Evolutionary conservation across 768 basidiomycete species (phyloP).

Genomic region (Lentinula lateritia): DNA sequence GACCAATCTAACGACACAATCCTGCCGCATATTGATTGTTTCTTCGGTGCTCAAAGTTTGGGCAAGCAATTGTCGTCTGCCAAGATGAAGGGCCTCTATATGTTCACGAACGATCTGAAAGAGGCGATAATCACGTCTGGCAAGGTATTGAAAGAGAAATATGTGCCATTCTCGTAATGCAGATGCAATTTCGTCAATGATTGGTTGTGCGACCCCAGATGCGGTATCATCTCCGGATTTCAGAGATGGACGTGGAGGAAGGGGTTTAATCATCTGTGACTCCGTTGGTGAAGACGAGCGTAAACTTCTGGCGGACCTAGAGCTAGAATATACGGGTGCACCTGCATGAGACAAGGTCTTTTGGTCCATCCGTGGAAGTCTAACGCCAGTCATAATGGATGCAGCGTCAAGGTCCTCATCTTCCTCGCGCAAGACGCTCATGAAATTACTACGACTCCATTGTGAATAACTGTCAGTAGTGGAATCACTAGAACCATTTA

Average conservation of each 20-base stretch:
- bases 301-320: slow-evolving; percentile 34
- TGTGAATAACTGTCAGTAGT: slow-evolving; percentile 18
- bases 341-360: slow-evolving; percentile 68
- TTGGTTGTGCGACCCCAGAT: slow-evolving; percentile 77
- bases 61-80: slow-evolving; percentile 85
- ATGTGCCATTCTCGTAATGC: slow-evolving; percentile 95
- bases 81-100: slow-evolving; percentile 86
- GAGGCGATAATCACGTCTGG: slow-evolving; percentile 81
- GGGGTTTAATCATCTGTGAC: slow-evolving; percentile 61
- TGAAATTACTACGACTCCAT: slow-evolving; percentile 37
- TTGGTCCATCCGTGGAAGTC: slow-evolving; percentile 72
- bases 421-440: slow-evolving; percentile 61
- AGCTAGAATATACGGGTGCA: slow-evolving; percentile 62
- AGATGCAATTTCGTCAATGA: slow-evolving; percentile 96
- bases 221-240: slow-evolving; percentile 93
- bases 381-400: slow-evolving; percentile 34
- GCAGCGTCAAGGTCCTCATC: slow-evolving; percentile 38
- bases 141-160: slow-evolving; percentile 87
- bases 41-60: slow-evolving; percentile 87
- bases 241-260: slow-evolving; percentile 88
- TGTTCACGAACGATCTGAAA: slow-evolving; percentile 85
- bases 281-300: slow-evolving; percentile 66
- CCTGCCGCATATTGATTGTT: slow-evolving; percentile 70
- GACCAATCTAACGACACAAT: slow-evolving; percentile 85
- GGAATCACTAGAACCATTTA: slow-evolving; percentile 19